phyloP scores from a whole-genome alignment of 1,284 basidiomycete species.

The Fomes fomentarius region DNA sequence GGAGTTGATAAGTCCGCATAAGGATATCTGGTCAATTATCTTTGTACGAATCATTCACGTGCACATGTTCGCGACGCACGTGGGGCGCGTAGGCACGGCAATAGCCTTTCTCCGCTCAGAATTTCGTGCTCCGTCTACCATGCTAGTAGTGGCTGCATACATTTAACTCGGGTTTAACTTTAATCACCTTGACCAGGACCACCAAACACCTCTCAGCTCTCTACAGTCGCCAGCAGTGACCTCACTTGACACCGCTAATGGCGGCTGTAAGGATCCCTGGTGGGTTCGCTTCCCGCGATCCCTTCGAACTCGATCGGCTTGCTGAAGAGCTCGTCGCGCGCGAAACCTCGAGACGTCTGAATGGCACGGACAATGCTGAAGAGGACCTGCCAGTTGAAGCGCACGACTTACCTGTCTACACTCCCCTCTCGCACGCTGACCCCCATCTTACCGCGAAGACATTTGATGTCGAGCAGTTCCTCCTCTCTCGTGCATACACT shows the following conservation, averaged over 20 bases:
- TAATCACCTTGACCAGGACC: not conserved
- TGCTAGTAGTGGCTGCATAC: too few species aligned
- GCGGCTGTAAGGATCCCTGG: slow-evolving; percentile 18
- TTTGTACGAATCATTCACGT: not conserved
- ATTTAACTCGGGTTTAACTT: not conserved
- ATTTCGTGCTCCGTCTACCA: too few species aligned
- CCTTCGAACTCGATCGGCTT: slow-evolving; percentile 68
- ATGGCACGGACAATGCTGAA: slow-evolving; percentile 4
- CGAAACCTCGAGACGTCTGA: slow-evolving; percentile 40
- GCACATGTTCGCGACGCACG: not conserved
- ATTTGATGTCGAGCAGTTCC: slow-evolving; percentile 88
- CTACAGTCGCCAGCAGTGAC: not conserved
- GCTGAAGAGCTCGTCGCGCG: slow-evolving; percentile 71
- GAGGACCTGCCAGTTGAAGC: slow-evolving; percentile 22
- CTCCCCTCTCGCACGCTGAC: slow-evolving; percentile 82
- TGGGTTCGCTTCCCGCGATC: slow-evolving; percentile 41
- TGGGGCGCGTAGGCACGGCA: not conserved
- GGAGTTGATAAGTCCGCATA: slow-evolving; percentile 16
- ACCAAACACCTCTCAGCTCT: not conserved
- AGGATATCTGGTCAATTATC: slow-evolving; percentile 5
- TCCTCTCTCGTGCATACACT: slow-evolving; percentile 85
- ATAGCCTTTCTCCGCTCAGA: too few species aligned
- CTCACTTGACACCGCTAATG: slow-evolving; percentile 10
- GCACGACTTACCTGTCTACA: slow-evolving; percentile 71
- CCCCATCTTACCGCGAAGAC: slow-evolving; percentile 65